Percentiles rank a stretch among this genome's conserved stretches.
Evolutionary conservation across 257 asterid genomes (phyloP).

Genomic region (Solanum medicagineum): DNA sequence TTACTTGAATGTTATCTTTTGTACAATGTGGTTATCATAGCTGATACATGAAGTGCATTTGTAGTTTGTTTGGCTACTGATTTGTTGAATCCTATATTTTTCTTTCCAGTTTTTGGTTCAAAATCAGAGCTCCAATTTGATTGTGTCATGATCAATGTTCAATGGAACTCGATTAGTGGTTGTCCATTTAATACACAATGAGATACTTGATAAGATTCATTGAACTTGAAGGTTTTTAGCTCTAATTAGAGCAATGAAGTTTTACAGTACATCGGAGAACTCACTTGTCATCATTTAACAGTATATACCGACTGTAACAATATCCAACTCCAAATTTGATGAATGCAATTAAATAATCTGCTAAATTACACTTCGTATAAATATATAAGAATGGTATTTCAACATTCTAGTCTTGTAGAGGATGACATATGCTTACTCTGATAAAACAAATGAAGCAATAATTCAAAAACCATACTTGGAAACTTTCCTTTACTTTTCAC

Average conservation of each 20-base stretch:
- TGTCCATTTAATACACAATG: background rate
- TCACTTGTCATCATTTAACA: background rate
- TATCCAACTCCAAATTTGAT: background rate
- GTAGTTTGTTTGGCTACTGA: background rate
- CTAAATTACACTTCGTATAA: background rate
- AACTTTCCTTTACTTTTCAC: background rate
- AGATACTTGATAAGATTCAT: background rate
- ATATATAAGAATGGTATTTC: background rate
- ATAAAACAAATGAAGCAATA: background rate
- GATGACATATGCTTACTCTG: background rate
- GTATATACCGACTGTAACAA: background rate
- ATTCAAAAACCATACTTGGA: background rate
- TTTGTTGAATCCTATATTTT: background rate
- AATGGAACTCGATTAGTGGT: background rate
- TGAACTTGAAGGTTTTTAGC: background rate
- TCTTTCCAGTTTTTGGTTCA: background rate
- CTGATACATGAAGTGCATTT: background rate
- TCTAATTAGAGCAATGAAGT: background rate
- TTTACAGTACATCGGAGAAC: background rate
- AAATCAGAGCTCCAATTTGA: background rate
- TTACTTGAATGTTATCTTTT: background rate
- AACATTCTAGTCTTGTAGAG: background rate
- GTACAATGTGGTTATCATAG: background rate
- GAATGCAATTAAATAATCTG: background rate
- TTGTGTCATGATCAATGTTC: background rate